Percentiles rank a stretch among this genome's conserved stretches.
Conservation (phyloP, 176 grass and related monocot species). For the Oryza glaberrima region DNA sequence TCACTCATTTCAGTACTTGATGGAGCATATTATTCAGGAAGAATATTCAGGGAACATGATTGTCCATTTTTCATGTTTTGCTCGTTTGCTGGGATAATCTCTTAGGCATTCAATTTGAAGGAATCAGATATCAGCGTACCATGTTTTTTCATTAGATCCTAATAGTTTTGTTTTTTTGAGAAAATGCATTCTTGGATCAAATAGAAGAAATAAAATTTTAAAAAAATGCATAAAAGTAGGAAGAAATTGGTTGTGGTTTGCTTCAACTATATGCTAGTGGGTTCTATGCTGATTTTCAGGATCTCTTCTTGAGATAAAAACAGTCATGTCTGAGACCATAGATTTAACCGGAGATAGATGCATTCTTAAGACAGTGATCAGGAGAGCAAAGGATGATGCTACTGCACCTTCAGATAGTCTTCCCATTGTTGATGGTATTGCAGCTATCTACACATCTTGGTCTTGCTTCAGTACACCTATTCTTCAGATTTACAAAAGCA, state of each 20-base stretch:
- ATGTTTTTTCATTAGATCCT: background rate
- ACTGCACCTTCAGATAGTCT: constrained; percentile 64
- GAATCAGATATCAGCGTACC: background rate
- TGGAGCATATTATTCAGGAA: background rate
- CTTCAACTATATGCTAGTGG: background rate
- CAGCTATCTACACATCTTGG: background rate
- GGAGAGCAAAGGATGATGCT: constrained; percentile 56
- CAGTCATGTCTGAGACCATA: constrained; percentile 44
- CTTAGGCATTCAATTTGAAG: background rate
- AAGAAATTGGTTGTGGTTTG: background rate
- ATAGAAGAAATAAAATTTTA: background rate
- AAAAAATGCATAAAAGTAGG: background rate
- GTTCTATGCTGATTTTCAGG: constrained; percentile 14
- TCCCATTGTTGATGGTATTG: constrained; percentile 67
- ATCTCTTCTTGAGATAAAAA: background rate
- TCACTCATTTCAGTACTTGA: background rate
- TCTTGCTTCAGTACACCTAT: background rate
- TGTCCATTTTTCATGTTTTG: background rate
- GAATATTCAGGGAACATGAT: background rate
- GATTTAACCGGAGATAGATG: constrained; percentile 74
- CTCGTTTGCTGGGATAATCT: background rate
- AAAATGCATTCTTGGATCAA: background rate
- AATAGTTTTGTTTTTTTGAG: background rate
- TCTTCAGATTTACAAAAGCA: background rate
- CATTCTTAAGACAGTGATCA: constrained; percentile 58